Evolutionary conservation across 2,329 filamentous ascomycete genomes (phyloP).

Genomic region (Elsinoe australis): DNA sequence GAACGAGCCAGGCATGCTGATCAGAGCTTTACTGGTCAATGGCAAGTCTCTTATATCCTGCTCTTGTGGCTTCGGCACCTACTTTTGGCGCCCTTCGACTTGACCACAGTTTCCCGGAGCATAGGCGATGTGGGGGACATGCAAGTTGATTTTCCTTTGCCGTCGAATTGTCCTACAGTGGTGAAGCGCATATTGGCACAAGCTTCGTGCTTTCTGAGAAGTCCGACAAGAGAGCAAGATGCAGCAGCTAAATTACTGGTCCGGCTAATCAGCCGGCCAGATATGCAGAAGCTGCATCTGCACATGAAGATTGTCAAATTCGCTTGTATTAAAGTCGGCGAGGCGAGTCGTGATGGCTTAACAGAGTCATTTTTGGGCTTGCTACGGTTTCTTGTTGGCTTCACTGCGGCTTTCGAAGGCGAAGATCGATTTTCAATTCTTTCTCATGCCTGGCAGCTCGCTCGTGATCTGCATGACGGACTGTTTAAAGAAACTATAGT

Average conservation of each 20-base stretch:
- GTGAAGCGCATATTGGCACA: constrained; percentile 62
- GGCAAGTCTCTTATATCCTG: constrained; percentile 84
- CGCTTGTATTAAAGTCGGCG: neutral
- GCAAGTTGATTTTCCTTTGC: constrained; percentile 49
- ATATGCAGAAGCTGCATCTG: constrained; percentile 76
- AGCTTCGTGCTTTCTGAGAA: constrained; percentile 62
- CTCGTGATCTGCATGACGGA: constrained; percentile 51
- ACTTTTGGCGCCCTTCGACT: constrained; percentile 70
- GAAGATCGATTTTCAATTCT: constrained; percentile 64
- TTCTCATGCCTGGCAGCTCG: constrained; percentile 56
- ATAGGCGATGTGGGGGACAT: constrained; percentile 41
- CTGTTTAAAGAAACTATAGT: constrained; percentile 50
- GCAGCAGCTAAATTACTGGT: constrained; percentile 79
- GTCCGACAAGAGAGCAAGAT: constrained; percentile 78
- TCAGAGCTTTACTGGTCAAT: constrained; percentile 34
- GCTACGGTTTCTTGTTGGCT: constrained; percentile 69
- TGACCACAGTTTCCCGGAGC: constrained; percentile 65
- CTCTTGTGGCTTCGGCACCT: constrained; percentile 65
- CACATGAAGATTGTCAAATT: neutral
- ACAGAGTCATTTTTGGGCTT: constrained; percentile 48
- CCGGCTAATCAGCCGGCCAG: constrained; percentile 69
- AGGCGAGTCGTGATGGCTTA: neutral
- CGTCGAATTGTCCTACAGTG: constrained; percentile 58
- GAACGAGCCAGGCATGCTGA: constrained; percentile 53
- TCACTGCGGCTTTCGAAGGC: constrained; percentile 64